Evolutionary conservation across 352 stramenopile species (phyloP).

Genomic region (Chloridella minuta): DNA sequence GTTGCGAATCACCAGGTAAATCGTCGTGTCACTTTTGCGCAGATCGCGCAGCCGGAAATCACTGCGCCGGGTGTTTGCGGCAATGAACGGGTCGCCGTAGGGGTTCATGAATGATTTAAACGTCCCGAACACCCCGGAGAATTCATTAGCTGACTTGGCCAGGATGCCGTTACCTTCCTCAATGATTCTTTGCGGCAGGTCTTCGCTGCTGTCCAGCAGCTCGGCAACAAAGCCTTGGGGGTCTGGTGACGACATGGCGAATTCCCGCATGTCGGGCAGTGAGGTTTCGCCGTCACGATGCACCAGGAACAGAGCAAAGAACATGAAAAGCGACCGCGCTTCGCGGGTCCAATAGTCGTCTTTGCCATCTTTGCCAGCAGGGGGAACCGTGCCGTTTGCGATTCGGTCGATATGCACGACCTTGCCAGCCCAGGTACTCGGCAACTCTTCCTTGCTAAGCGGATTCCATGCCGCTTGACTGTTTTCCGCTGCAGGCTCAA

Average conservation of each 20-base stretch:
- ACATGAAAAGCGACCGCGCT: not conserved
- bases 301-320: not conserved
- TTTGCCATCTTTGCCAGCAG: not conserved
- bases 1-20: not conserved
- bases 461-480: not conserved
- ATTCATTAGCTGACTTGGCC: not conserved
- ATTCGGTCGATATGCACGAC: not conserved
- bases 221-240: not conserved
- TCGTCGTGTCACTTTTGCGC: not conserved
- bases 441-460: not conserved
- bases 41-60: not conserved
- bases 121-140: not conserved
- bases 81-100: not conserved
- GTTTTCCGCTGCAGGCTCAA: not conserved
- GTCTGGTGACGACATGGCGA: not conserved
- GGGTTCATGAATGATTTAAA: slow-evolving; percentile 3
- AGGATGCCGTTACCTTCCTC: not conserved
- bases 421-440: not conserved
- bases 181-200: not conserved
- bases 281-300: not conserved
- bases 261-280: not conserved
- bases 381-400: not conserved
- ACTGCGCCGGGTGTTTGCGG: not conserved
- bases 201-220: not conserved
- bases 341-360: not conserved